Conservation (phyloP, 2,329 filamentous ascomycete genomes). For the Paecilomyces formosus region DNA sequence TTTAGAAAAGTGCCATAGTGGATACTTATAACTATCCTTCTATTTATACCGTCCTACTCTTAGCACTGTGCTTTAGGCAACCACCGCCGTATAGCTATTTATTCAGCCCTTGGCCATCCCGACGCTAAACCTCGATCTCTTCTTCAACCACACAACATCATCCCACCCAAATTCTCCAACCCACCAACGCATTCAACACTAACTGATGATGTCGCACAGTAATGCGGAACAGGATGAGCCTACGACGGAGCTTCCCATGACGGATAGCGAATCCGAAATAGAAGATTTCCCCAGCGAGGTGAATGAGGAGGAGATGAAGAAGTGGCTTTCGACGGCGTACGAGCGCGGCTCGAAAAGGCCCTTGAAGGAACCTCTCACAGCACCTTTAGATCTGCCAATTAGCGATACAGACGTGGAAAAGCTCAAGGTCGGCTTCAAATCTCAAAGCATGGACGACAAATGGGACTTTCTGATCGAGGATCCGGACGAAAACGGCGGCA, state of each 20-base stretch:
- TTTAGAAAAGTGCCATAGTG: no score
- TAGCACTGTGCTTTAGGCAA: no score
- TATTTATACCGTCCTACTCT: no score
- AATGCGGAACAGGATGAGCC: not conserved
- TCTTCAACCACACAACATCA: not conserved
- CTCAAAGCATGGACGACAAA: constrained; percentile 13
- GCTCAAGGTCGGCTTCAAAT: constrained; percentile 14
- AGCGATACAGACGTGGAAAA: constrained; percentile 15
- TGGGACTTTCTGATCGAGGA: constrained; percentile 13
- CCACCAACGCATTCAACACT: not conserved
- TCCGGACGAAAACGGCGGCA: constrained; percentile 10
- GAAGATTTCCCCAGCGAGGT: not conserved
- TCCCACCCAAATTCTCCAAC: not conserved
- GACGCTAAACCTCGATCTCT: not conserved
- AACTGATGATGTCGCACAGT: not conserved
- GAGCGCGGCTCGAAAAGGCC: constrained; percentile 6
- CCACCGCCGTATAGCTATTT: not conserved
- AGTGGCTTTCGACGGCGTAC: not conserved
- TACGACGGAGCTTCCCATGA: not conserved
- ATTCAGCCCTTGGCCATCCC: not conserved
- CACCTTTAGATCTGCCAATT: constrained; percentile 11
- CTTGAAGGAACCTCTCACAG: constrained; percentile 9
- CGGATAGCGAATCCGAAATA: not conserved
- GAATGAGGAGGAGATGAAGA: not conserved
- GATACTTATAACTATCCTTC: no score